phyloP scores from a whole-genome alignment of 495 filamentous ascomycete species.

The Staphylotrichum tortipilum region DNA sequence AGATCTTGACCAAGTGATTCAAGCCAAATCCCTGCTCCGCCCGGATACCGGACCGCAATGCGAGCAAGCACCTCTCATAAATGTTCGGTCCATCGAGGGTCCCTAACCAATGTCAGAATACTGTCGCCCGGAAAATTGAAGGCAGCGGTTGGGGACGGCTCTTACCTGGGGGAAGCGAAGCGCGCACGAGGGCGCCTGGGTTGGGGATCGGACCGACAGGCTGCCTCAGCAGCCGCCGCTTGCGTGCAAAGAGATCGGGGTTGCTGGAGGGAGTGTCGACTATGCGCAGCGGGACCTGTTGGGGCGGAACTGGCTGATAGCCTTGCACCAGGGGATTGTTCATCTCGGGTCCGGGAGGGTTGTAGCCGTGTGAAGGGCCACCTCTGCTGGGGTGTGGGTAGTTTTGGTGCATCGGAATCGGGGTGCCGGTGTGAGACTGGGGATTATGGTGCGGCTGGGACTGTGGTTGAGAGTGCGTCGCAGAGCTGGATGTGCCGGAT shows the following conservation, averaged over 20 bases:
- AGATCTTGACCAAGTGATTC: slow-evolving; percentile 90
- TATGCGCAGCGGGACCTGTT: slow-evolving; percentile 54
- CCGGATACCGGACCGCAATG: slow-evolving; percentile 69
- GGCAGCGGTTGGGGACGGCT: not conserved
- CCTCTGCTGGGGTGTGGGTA: slow-evolving; percentile 26
- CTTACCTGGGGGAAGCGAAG: slow-evolving; percentile 22
- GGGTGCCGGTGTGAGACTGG: slow-evolving; percentile 13
- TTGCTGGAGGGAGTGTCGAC: slow-evolving; percentile 63
- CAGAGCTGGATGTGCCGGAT: slow-evolving; percentile 12
- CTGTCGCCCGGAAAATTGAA: too few relatives aligned
- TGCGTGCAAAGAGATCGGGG: slow-evolving; percentile 48
- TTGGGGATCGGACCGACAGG: slow-evolving; percentile 17
- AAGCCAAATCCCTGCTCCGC: slow-evolving; percentile 83
- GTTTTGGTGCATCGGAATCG: slow-evolving; percentile 11
- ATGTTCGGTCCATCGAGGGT: slow-evolving; percentile 71
- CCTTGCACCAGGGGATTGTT: slow-evolving; percentile 44
- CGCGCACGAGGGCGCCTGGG: slow-evolving; percentile 11
- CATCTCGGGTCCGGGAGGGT: slow-evolving; percentile 31
- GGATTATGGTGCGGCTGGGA: slow-evolving; percentile 21
- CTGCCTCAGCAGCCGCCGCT: slow-evolving; percentile 28
- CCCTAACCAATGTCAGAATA: slow-evolving; percentile 31
- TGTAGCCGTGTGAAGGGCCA: slow-evolving; percentile 31
- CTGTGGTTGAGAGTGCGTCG: slow-evolving; percentile 20
- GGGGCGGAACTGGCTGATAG: slow-evolving; percentile 50
- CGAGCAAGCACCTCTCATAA: slow-evolving; percentile 72